Percentiles rank a stretch among this genome's conserved stretches.
Evolutionary conservation across 1,284 basidiomycete species (phyloP).

Genomic region (Pseudozyma thailandica): DNA sequence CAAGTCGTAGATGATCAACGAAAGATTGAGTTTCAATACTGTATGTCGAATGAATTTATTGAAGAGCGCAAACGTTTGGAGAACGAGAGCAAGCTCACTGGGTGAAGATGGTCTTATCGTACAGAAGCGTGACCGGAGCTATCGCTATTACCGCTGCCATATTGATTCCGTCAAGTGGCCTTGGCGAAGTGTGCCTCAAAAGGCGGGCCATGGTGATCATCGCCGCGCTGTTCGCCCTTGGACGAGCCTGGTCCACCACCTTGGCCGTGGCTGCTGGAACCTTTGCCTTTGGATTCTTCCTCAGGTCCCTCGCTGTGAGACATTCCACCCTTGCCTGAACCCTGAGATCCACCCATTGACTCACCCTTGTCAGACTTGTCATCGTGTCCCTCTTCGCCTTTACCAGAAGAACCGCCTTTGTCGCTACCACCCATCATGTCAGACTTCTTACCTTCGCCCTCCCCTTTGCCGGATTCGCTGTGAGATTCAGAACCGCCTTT

Average conservation of each 20-base stretch:
- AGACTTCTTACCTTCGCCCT: not conserved
- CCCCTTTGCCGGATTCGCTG: too few species aligned
- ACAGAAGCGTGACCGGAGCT: not conserved
- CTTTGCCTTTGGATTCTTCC: constrained; percentile 2
- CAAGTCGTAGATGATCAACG: too few species aligned
- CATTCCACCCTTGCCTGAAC: not conserved
- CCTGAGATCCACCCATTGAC: not conserved
- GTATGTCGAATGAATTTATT: too few species aligned
- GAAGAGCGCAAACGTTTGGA: too few species aligned
- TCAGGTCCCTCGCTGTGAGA: constrained; percentile 5
- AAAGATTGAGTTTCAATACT: too few species aligned
- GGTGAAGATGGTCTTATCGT: too few species aligned
- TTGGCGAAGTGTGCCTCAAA: not conserved
- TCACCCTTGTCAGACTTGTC: constrained; percentile 1
- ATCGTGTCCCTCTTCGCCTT: constrained; percentile 6
- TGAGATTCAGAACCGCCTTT: too few species aligned
- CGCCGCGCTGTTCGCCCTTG: not conserved
- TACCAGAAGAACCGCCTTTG: too few species aligned
- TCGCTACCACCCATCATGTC: constrained; percentile 12
- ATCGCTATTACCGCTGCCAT: too few species aligned
- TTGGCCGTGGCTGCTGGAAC: not conserved
- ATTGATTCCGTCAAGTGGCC: too few species aligned
- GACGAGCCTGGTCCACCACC: not conserved
- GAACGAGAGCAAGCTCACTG: too few species aligned
- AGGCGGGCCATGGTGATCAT: not conserved